A percentile compares a stretch with the other conserved stretches of the same genome.
Conservation (phyloP, 176 grass and related monocot species). For the Puya raimondii region DNA sequence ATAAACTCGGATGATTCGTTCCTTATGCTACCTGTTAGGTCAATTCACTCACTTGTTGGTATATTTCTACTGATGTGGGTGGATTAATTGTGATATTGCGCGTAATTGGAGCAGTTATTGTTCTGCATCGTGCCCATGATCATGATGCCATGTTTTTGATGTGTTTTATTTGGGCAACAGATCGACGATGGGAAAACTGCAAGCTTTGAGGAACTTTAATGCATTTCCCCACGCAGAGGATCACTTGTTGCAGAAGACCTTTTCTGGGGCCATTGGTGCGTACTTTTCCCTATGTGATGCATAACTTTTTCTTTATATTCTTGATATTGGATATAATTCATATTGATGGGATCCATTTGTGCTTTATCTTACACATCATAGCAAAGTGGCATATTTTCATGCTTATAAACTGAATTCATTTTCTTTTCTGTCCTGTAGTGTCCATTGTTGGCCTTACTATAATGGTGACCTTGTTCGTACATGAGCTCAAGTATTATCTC, state of each 20-base stretch:
- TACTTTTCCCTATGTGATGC: constrained; percentile 1
- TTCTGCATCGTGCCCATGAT: too few species aligned
- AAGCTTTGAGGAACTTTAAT: constrained; percentile 81
- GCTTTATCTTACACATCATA: not conserved
- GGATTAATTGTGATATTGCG: too few species aligned
- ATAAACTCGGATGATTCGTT: too few species aligned
- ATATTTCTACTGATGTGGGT: too few species aligned
- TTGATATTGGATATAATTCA: constrained; percentile 1
- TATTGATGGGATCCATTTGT: constrained; percentile 5
- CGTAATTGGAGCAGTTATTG: too few species aligned
- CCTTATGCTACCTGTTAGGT: too few species aligned
- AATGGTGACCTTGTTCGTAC: constrained; percentile 76
- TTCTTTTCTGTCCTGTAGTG: constrained; percentile 31
- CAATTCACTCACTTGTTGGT: too few species aligned
- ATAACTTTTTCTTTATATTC: not conserved
- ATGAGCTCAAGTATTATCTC: constrained; percentile 89
- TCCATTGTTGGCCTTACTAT: constrained; percentile 73
- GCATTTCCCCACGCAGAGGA: constrained; percentile 91
- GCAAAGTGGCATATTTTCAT: not conserved
- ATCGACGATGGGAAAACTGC: constrained; percentile 60
- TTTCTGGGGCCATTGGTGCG: constrained; percentile 77
- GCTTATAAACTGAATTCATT: not conserved
- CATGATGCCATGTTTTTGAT: too few species aligned
- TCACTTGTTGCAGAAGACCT: constrained; percentile 84
- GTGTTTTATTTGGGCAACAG: constrained; percentile 14